phyloP scores from a whole-genome alignment of 192 early-diverging fungal genomes.

The Coemansia biformis region DNA sequence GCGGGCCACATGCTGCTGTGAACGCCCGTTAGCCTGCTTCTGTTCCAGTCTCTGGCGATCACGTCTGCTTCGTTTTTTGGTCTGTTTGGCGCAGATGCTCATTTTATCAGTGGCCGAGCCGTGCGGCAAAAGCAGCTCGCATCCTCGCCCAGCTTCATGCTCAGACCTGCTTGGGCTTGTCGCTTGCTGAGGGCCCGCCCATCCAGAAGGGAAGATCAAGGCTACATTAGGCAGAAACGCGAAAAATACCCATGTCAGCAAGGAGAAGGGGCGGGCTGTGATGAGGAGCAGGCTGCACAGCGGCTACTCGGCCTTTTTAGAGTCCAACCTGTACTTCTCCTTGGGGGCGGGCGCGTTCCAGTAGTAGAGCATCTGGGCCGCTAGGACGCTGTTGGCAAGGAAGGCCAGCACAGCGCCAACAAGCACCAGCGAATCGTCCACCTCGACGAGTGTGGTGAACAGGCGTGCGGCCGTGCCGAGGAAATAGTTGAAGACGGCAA shows the following conservation, averaged over 20 bases:
- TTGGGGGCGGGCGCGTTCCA: constrained; percentile 56
- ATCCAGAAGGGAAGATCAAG: constrained; percentile 42
- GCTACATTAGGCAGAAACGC: constrained; percentile 13
- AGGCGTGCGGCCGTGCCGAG: constrained; percentile 80
- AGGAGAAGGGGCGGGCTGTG: too few species aligned
- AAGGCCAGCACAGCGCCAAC: constrained; percentile 62
- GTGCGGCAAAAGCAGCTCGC: too few species aligned
- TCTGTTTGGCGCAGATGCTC: too few species aligned
- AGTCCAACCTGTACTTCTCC: constrained; percentile 50
- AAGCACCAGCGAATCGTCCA: constrained; percentile 77
- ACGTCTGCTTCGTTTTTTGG: too few species aligned
- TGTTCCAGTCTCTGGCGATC: too few species aligned
- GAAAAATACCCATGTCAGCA: background rate
- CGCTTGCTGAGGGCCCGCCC: constrained; percentile 8
- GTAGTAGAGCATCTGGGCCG: constrained; percentile 73
- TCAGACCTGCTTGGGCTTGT: constrained; percentile 36
- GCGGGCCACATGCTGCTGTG: background rate
- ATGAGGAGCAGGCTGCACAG: too few species aligned
- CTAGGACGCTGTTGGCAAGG: constrained; percentile 70
- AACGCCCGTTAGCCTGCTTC: background rate
- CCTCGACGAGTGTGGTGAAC: constrained; percentile 88
- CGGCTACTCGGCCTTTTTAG: constrained; percentile 36
- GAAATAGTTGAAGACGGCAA: constrained; percentile 86
- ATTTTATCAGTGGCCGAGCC: too few species aligned
- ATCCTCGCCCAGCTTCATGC: too few species aligned